Conservation (phyloP, 495 filamentous ascomycete species). For the Neurospora discreta region DNA sequence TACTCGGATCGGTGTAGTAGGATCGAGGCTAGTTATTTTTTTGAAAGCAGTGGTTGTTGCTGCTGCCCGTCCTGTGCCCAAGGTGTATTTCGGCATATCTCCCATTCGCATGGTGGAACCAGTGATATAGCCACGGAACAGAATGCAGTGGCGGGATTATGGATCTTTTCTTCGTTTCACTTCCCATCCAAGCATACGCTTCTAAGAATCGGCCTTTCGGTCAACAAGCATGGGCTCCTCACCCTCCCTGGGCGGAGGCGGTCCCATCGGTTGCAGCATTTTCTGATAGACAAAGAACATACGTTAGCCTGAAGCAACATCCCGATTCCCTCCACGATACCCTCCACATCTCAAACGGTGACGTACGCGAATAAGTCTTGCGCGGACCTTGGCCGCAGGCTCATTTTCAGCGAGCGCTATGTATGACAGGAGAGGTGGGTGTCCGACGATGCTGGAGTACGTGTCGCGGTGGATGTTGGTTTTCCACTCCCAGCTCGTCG, state of each 20-base stretch:
- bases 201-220: background rate
- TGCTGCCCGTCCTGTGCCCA: background rate
- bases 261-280: constrained; percentile 87
- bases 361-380: constrained; percentile 59
- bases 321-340: background rate
- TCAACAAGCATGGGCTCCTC: constrained; percentile 18
- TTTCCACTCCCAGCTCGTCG: constrained; percentile 90
- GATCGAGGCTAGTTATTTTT: background rate
- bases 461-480: constrained; percentile 83
- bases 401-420: constrained; percentile 83
- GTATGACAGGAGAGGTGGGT: constrained; percentile 80
- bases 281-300: constrained; percentile 32
- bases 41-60: background rate
- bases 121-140: too few species aligned
- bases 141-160: too few species aligned
- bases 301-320: background rate
- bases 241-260: constrained; percentile 58
- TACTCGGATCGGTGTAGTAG: background rate
- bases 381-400: constrained; percentile 62
- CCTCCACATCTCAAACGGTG: background rate
- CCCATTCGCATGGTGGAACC: background rate
- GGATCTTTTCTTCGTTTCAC: background rate
- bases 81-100: background rate
- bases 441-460: constrained; percentile 75
- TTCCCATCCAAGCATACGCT: background rate